These are phyloP conservation scores for Hypoxylon rickii DNA, from an alignment of 495 filamentous ascomycete species.

Conservation along the genomic window DNA sequence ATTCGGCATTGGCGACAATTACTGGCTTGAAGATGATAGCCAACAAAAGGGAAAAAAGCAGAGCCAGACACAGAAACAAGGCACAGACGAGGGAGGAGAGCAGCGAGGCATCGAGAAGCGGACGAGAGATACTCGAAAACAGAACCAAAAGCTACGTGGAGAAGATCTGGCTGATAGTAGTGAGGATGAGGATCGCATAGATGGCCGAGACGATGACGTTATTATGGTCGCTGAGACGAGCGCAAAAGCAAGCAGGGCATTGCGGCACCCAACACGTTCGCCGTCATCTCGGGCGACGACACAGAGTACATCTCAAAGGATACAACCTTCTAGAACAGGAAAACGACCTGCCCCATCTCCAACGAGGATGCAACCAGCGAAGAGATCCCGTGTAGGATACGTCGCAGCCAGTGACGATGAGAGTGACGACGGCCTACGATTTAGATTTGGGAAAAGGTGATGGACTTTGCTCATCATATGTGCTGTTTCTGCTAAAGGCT, in stretches of 20 bases:
- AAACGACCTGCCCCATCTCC: slow-evolving; percentile 48
- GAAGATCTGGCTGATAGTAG: slow-evolving; percentile 43
- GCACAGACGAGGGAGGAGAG: slow-evolving; percentile 10
- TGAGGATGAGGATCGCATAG: slow-evolving; percentile 41
- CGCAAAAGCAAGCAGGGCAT: slow-evolving; percentile 29
- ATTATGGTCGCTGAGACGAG: slow-evolving; percentile 22
- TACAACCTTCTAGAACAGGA: slow-evolving; percentile 25
- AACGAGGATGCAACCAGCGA: slow-evolving; percentile 45
- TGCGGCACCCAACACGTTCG: slow-evolving; percentile 36
- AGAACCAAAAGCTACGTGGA: slow-evolving; percentile 4
- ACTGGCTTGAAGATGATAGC: slow-evolving; percentile 66
- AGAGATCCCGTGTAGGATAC: slow-evolving; percentile 44
- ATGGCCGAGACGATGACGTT: slow-evolving; percentile 26
- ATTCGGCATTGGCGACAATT: slow-evolving; percentile 83
- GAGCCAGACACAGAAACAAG: slow-evolving; percentile 37
- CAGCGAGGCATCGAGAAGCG: background rate
- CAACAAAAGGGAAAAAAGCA: slow-evolving; percentile 35
- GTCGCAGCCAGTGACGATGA: slow-evolving; percentile 50
- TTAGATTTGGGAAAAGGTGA: slow-evolving; percentile 62
- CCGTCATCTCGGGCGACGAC: slow-evolving; percentile 41
- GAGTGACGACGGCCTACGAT: slow-evolving; percentile 58
- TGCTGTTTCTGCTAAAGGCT: background rate
- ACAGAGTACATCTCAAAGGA: slow-evolving; percentile 33
- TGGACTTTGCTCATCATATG: background rate
- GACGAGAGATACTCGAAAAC: slow-evolving; percentile 5